Base-by-base conservation (phyloP, 306 rosid genomes). In the Senna tora region DNA sequence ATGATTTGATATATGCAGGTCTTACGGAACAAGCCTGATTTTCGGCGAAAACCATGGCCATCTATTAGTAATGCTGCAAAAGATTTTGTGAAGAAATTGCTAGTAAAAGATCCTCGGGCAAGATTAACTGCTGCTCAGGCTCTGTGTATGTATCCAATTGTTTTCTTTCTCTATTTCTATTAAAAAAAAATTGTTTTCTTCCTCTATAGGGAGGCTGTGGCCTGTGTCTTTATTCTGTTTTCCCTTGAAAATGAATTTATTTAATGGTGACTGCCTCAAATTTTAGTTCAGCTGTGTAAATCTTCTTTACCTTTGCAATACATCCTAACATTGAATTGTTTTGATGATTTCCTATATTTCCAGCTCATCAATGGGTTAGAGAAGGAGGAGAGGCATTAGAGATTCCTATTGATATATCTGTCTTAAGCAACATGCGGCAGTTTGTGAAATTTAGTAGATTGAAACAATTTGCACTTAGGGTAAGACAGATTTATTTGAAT, bases 41-140 rank as follows among this genome's bases (percentile, higher is more conserved):
- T 95, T 79, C 91, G 92, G 11, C 95, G 99, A 52, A 95, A 92
- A 80, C 99, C 99, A 33, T 95, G 99, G 99, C 92, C 96, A 20
- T 84, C 80, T 75, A 80, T 95, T 72, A 91, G 92, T 74, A 74
- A 57, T 54, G 81, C 89, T 62, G 99, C 88, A 25, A 95, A 91
- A 81, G 99, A 95, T 83, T 91, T 95, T 87, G 87, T 95, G 58
- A 95, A 87, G 88, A 95, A 95, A 84, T 81, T 95, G 86, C 74
- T 95, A 38, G 96, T 95, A 68, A 95, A 95, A 87, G 99, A 95
- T 81, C 97, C 96, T 47, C 85, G 96, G 32, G 97, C 96, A 46
- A 91, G 99, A 83, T 85, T 86, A 67, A 95, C 99, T 79, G 99
- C 99, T 87, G 96, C 99, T 51, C 99, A 95, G 92, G 99, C 99